Base-by-base conservation (phyloP, 768 basidiomycete species). In the Infundibulicybe gibba region DNA sequence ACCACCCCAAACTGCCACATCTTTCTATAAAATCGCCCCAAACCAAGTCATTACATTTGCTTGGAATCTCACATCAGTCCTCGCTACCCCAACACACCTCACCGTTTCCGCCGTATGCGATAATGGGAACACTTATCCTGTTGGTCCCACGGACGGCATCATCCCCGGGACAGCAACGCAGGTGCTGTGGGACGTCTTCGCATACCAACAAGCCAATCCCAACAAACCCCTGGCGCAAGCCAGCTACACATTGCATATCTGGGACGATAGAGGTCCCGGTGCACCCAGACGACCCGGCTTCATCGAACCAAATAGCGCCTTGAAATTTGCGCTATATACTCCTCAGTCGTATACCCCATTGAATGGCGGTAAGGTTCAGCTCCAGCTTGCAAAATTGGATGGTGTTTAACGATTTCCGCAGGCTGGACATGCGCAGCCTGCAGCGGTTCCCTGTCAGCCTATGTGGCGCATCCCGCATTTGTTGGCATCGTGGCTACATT, bases 41-140 rank as follows among this genome's bases (percentile, higher is more conserved):
- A 72, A 71, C 42, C 76, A 90, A 53, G 68, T 72, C 49, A 81
- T 97, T 60, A 95, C 92, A 16, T 90, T 97, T 62, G 94, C 77
- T 10, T 97, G 93, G 94, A 92, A 91, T 66, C 78, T 92, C 57
- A 90, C 90, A 13, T 74, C 74, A 48, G 70, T 97, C 35, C 67
- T 86, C 53, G 77, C 72, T 35, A 83, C 78, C 0, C 93, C 93
- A 0, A 79, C 81, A 3, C 73, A 74, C 54, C 76, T 95, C 49
- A 94, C 93, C 12, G 74, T 95, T 50, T 80, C 81, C 33, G 93
- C 93, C 21, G 75, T 85, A 38, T 87, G 88, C 64, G 82, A 83
- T 12, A 94, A 94, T 59, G 89, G 89, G 2, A 90, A 89, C 65
- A 94, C 91, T 1, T 97, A 92, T 62, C 80, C 90, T 13, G 88